Evolutionary conservation across 257 asterid species (phyloP).

Genomic region (Nyctanthes arbortristis): DNA sequence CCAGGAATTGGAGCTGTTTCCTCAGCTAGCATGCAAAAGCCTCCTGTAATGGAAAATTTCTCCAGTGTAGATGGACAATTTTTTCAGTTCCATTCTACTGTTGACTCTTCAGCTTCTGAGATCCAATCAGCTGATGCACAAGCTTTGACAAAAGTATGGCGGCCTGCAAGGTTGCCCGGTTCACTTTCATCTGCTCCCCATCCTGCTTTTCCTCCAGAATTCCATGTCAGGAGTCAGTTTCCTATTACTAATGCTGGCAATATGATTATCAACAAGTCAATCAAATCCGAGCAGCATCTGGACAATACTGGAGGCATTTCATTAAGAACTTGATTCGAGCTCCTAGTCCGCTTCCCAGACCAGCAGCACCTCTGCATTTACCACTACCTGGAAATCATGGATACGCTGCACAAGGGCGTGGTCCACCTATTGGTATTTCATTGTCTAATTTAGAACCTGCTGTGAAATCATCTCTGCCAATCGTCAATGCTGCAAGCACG

Average conservation of each 20-base stretch:
- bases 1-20: constrained; percentile 35
- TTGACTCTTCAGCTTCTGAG: constrained; percentile 52
- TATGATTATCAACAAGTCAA: constrained; percentile 25
- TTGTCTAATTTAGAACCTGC: constrained; percentile 32
- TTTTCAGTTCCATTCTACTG: constrained; percentile 42
- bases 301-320: constrained; percentile 41
- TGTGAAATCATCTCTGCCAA: constrained; percentile 47
- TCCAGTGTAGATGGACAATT: constrained; percentile 41
- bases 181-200: constrained; percentile 39
- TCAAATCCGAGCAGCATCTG: constrained; percentile 42
- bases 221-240: constrained; percentile 54
- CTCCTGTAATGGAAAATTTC: constrained; percentile 35
- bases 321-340: constrained; percentile 36
- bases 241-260: constrained; percentile 29
- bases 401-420: constrained; percentile 50
- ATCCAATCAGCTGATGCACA: constrained; percentile 38
- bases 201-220: constrained; percentile 41
- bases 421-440: constrained; percentile 30
- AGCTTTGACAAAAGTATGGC: constrained; percentile 42
- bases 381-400: constrained; percentile 42
- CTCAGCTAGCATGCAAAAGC: constrained; percentile 43
- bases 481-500: constrained; percentile 41
- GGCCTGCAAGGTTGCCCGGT: constrained; percentile 42
- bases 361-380: constrained; percentile 34
- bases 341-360: constrained; percentile 44